Conservation (phyloP, 495 filamentous ascomycete species). For the Margaritispora aquatica region DNA sequence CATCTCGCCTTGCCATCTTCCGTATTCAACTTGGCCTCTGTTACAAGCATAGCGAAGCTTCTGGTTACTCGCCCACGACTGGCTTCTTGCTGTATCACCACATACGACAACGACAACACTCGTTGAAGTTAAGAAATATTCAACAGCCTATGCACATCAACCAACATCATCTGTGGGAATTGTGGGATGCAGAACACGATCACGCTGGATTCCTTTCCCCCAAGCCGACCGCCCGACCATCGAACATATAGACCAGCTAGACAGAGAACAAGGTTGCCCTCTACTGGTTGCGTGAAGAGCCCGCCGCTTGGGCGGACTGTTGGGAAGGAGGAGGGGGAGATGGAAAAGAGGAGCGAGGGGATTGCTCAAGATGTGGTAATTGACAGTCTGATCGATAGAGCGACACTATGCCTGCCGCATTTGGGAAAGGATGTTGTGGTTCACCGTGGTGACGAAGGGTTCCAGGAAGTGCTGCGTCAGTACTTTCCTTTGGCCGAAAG, state of each 20-base stretch:
- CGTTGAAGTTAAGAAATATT: neutral
- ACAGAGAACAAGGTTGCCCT: conserved; percentile 13
- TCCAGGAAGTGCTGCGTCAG: conserved; percentile 28
- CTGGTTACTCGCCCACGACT: too few relatives aligned
- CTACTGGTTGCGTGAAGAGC: conserved; percentile 12
- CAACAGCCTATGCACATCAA: conserved; percentile 7
- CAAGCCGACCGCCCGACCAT: conserved; percentile 14
- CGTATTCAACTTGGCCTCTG: too few relatives aligned
- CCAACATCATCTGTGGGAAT: neutral
- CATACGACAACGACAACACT: too few relatives aligned
- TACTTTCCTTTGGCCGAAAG: conserved; percentile 49
- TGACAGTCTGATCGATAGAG: conserved; percentile 18
- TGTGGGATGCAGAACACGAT: conserved; percentile 17
- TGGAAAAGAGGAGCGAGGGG: neutral
- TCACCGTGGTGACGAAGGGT: conserved; percentile 44
- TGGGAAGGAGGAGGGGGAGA: conserved; percentile 14
- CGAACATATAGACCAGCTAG: conserved; percentile 16
- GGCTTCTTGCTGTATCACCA: too few relatives aligned
- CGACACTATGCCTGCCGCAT: conserved; percentile 39
- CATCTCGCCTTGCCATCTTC: neutral
- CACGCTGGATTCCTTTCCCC: neutral
- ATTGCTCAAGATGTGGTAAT: neutral
- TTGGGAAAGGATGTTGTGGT: conserved; percentile 31
- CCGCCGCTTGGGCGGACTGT: neutral
- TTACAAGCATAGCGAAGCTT: too few relatives aligned